Evolutionary conservation across 805 yeast species (phyloP).

Genomic region (Candida chauliodis): DNA sequence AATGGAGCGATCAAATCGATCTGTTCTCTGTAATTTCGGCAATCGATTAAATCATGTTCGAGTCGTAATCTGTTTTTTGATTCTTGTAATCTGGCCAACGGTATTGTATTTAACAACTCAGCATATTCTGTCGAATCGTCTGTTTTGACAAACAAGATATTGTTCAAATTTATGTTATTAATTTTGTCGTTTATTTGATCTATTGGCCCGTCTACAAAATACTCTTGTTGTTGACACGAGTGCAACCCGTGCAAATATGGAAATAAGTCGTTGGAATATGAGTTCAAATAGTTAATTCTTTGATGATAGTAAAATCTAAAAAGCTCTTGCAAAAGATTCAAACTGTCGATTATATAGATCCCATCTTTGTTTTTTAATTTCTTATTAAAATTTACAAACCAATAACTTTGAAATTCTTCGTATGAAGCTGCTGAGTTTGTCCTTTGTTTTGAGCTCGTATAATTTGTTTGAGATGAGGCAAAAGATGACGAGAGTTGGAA

Average conservation of each 20-base stretch:
- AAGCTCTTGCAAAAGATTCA: constrained; percentile 3
- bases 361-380: constrained; percentile 1
- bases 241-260: constrained; percentile 35
- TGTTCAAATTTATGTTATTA: constrained; percentile 4
- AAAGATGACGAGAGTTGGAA: background rate
- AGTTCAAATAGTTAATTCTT: constrained; percentile 1
- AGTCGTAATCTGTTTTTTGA: no score
- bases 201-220: constrained; percentile 5
- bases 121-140: constrained; percentile 5
- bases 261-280: constrained; percentile 16
- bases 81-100: constrained; percentile 4
- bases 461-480: background rate
- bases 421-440: constrained; percentile 1
- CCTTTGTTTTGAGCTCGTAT: background rate
- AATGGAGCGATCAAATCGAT: constrained; percentile 28
- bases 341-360: constrained; percentile 6
- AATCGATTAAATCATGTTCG: constrained; percentile 16
- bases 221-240: constrained; percentile 23
- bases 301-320: constrained; percentile 10
- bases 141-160: constrained; percentile 16
- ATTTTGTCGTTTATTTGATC: background rate
- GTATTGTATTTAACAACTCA: constrained; percentile 9
- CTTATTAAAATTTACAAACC: constrained; percentile 7
- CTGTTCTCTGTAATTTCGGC: constrained; percentile 29
- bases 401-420: background rate